A percentile compares a stretch with the other conserved stretches of the same genome.
Conservation (phyloP, 495 filamentous ascomycete species). For the Platismatia glauca region DNA sequence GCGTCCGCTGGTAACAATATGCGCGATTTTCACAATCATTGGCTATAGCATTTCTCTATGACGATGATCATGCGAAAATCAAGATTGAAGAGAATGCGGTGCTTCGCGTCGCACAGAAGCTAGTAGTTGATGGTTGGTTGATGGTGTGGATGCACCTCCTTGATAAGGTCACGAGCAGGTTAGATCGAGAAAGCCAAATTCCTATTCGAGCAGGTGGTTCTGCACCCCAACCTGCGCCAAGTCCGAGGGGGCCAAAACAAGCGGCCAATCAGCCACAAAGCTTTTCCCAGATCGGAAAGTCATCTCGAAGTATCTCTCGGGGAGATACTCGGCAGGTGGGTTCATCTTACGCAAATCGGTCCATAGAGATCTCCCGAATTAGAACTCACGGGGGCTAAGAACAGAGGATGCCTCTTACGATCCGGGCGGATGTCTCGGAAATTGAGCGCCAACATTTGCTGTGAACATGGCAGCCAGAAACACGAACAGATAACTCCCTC, state of each 20-base stretch:
- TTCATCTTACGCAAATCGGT: not conserved
- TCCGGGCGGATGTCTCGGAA: not conserved
- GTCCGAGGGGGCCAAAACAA: not conserved
- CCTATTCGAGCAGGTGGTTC: not conserved
- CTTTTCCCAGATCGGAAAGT: not conserved
- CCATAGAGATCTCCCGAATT: not conserved
- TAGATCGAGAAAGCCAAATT: not conserved
- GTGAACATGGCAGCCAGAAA: too few relatives aligned
- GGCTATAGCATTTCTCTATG: not conserved
- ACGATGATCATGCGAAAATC: not conserved
- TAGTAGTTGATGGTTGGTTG: not conserved
- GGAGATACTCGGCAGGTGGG: not conserved
- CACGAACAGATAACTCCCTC: too few relatives aligned
- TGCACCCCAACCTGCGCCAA: not conserved
- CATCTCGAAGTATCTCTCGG: not conserved
- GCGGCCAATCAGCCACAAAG: not conserved
- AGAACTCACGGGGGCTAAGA: not conserved
- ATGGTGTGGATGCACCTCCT: not conserved
- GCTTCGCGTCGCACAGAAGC: not conserved
- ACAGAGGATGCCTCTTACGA: not conserved
- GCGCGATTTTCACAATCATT: not conserved
- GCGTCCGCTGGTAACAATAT: not conserved
- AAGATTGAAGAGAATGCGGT: not conserved
- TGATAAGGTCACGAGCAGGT: not conserved
- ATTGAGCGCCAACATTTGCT: not conserved